These are phyloP conservation scores for Daldinia sp. DNA, from an alignment of 2,329 filamentous ascomycete species.

Conservation along the genomic window DNA sequence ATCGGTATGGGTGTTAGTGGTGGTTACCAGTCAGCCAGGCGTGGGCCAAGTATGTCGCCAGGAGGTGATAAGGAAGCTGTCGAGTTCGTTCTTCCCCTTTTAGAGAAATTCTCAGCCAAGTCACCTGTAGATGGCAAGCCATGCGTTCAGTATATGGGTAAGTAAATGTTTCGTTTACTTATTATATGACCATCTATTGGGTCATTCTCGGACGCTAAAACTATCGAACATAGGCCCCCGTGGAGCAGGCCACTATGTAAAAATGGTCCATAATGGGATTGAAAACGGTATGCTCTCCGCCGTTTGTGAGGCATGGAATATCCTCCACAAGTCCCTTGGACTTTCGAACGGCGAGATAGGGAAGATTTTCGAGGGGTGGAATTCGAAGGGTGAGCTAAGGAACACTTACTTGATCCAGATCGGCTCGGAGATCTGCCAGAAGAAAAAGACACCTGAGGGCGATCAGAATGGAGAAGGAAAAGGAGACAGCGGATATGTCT, in stretches of 20 bases:
- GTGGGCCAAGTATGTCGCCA: conserved; percentile 73
- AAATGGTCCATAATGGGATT: conserved; percentile 80
- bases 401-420: conserved; percentile 71
- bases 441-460: conserved; percentile 23
- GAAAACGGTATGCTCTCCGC: conserved; percentile 75
- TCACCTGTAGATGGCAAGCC: conserved; percentile 62
- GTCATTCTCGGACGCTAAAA: neutral
- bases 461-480: conserved; percentile 54
- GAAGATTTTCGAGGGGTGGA: conserved; percentile 67
- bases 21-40: conserved; percentile 72
- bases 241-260: conserved; percentile 75
- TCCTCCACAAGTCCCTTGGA: conserved; percentile 66
- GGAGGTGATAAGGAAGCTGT: conserved; percentile 66
- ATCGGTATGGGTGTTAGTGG: conserved; percentile 74
- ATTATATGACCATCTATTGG: neutral
- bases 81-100: conserved; percentile 66
- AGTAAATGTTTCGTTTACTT: neutral
- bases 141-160: conserved; percentile 56
- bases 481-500: conserved; percentile 57
- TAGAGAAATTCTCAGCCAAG: conserved; percentile 69
- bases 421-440: conserved; percentile 61
- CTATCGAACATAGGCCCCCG: conserved; percentile 56
- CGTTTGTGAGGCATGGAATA: conserved; percentile 70
- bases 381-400: conserved; percentile 61
- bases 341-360: conserved; percentile 69